phyloP scores from a whole-genome alignment of 139 green algal species.

The Tetradesmus obliquus region DNA sequence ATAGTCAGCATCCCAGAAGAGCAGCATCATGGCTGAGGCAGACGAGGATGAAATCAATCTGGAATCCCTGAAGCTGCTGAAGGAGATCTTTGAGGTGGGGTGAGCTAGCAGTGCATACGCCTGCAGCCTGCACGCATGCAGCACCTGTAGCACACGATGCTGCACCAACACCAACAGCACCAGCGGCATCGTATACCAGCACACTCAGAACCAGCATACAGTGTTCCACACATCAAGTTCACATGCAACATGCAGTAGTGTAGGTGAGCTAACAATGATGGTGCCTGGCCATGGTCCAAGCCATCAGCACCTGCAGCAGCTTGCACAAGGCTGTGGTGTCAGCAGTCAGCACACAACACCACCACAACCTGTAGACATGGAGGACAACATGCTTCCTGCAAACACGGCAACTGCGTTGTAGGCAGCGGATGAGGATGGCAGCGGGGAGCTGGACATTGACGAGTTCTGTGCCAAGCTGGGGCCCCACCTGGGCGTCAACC shows the following conservation, averaged over 20 bases:
- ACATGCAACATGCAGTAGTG: neutral
- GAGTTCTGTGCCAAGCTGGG: conserved; percentile 86
- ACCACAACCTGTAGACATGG: neutral
- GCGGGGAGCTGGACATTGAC: conserved; percentile 84
- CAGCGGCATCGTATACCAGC: neutral
- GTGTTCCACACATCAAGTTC: neutral
- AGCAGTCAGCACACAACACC: too few species aligned
- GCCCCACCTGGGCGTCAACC: conserved; percentile 68
- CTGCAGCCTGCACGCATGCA: neutral
- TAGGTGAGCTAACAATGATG: neutral
- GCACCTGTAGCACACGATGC: neutral
- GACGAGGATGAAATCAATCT: conserved; percentile 80
- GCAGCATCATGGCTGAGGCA: conserved; percentile 24
- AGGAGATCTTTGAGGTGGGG: conserved; percentile 82
- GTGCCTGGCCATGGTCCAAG: too few species aligned
- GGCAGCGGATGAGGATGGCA: conserved; percentile 84
- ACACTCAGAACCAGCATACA: neutral
- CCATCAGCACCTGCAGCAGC: neutral
- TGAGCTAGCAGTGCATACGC: neutral
- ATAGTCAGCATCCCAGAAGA: neutral
- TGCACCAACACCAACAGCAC: neutral
- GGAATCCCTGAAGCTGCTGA: conserved; percentile 76
- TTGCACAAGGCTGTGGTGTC: too few species aligned
- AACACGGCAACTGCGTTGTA: conserved; percentile 36
- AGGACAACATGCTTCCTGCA: neutral